Evolutionary conservation across 2,329 filamentous ascomycete genomes (phyloP), one percentile per base, ranked within the genome.

Genomic region (Lomentospora prolificans): DNA sequence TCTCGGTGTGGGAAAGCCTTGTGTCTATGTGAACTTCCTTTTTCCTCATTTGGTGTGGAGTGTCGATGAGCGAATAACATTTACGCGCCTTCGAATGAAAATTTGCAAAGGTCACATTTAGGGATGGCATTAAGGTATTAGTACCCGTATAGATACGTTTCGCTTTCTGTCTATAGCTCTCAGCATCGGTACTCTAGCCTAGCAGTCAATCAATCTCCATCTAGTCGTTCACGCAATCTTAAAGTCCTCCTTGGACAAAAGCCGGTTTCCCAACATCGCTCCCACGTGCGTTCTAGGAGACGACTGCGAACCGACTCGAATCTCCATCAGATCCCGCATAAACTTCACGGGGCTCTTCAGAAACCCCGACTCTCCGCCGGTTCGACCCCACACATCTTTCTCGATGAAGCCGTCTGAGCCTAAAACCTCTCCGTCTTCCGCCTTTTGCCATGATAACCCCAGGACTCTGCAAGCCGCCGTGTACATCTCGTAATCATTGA

Each of bases 401-500:
- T 63, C 62, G 4, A 71, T 69, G 53, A 74, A 75, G 0, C 73
- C 65, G 4, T 71, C 69, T 0, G 65, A 60, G 0, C 58, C 59
- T 1, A 69, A 58, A 3, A 53, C 44, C 14, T 61, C 61, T 2
- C 60, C 61, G 1, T 61, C 58, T 4, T 57, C 50, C 6, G 58
- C 41, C 7, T 56, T 39, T 0, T 55, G 51, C 57, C 65, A 71
- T 0, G 71, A 65, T 0, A 86, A 62, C 0, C 81, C 77, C 0
- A 87, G 67, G 41, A 74, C 75, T 1, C 69, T 63, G 58, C 81
- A 85, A 0, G 77, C 63, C 1, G 69, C 64, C 0, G 64, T 59
- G 58, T 89, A 90, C 55, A 87, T 77, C 0, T 68, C 57, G 46
- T 73, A 79, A 0, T 71, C 75, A 0, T 64, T 65, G 8, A 89